A percentile compares a stretch with the other conserved stretches of the same genome.
These are phyloP conservation scores for Solanum gracilifrons DNA, from an alignment of 257 asterid genomes.

Conservation along the genomic window DNA sequence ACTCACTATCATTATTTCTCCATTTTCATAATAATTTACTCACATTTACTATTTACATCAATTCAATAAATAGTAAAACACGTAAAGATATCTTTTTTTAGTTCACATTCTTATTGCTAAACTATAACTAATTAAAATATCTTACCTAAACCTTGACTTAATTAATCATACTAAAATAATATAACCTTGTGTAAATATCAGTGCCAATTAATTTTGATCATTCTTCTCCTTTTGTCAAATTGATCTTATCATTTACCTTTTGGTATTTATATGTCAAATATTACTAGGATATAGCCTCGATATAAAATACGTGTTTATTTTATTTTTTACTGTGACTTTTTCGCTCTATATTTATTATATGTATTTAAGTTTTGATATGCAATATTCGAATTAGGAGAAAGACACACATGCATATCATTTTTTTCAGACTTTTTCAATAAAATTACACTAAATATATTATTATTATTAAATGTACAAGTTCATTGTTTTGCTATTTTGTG, in stretches of 20 bases:
- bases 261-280: neutral
- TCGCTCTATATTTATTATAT: neutral
- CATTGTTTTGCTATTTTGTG: neutral
- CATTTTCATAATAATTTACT: neutral
- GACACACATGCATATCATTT: rapidly evolving
- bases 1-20: neutral
- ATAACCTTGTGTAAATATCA: neutral
- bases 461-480: neutral
- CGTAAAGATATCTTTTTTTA: neutral
- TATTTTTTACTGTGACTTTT: rapidly evolving
- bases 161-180: neutral
- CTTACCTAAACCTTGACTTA: neutral
- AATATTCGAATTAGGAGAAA: neutral
- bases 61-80: neutral
- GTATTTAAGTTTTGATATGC: neutral
- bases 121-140: neutral
- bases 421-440: rapidly evolving
- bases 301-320: neutral
- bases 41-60: neutral
- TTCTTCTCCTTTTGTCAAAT: neutral
- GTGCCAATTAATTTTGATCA: neutral
- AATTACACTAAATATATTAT: neutral
- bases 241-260: neutral
- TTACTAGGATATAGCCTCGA: neutral
- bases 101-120: neutral